phyloP scores from a whole-genome alignment of 352 stramenopile species.

The Blastocystis sp. region DNA sequence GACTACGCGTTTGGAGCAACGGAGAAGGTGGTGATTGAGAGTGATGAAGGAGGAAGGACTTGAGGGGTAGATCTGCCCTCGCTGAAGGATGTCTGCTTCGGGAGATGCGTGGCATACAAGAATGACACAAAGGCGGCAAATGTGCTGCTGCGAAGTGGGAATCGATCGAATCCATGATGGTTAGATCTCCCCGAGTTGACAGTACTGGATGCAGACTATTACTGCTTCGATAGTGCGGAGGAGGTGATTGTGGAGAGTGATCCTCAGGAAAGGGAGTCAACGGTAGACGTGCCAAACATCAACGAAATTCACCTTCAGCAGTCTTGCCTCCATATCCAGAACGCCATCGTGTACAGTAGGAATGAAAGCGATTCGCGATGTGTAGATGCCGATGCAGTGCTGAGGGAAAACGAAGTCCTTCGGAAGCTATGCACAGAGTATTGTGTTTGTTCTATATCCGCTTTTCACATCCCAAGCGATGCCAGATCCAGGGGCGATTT shows the following conservation, averaged over 20 bases:
- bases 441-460: neutral
- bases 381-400: neutral
- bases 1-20: neutral
- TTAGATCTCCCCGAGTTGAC: neutral
- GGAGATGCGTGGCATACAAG: neutral
- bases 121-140: neutral
- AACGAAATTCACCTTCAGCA: neutral
- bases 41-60: neutral
- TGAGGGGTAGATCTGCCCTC: neutral
- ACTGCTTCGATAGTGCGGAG: neutral
- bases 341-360: neutral
- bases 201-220: neutral
- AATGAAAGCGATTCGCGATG: neutral
- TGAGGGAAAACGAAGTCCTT: neutral
- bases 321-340: neutral
- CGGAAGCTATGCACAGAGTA: neutral
- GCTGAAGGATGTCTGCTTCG: neutral
- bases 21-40: neutral
- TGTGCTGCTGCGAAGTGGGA: neutral
- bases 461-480: neutral
- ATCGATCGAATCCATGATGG: neutral
- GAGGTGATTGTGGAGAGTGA: neutral
- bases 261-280: neutral
- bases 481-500: neutral
- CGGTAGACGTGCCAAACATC: neutral